Conservation (phyloP, 345 rosid species). For the Moricandia moricandioides region DNA sequence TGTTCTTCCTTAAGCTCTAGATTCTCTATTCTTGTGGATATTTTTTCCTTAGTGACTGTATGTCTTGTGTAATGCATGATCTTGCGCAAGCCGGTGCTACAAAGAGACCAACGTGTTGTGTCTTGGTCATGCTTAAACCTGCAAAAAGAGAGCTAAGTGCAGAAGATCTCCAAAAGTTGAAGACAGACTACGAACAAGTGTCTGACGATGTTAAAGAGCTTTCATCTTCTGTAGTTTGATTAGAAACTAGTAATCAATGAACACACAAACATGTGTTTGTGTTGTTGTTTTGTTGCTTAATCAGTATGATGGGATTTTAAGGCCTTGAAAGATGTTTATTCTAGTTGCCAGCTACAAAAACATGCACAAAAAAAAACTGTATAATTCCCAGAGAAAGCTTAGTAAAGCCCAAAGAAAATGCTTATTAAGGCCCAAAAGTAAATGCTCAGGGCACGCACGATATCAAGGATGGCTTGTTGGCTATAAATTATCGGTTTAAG, state of each 20-base stretch:
- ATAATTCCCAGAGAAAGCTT: too few species aligned
- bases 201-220: constrained; percentile 62
- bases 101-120: constrained; percentile 94
- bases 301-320: neutral
- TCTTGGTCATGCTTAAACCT: constrained; percentile 78
- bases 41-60: too few species aligned
- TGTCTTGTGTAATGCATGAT: constrained; percentile 48
- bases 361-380: too few species aligned
- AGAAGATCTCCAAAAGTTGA: constrained; percentile 67
- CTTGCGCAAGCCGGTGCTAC: constrained; percentile 92
- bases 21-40: neutral
- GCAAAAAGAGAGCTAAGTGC: constrained; percentile 64
- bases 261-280: constrained; percentile 17
- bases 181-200: constrained; percentile 62
- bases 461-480: neutral
- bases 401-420: too few species aligned
- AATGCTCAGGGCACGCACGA: too few species aligned
- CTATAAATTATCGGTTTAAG: neutral
- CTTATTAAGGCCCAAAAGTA: too few species aligned
- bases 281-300: neutral
- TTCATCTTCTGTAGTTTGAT: constrained; percentile 48
- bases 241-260: neutral
- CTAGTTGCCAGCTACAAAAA: too few species aligned
- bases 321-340: too few species aligned
- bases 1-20: neutral